A percentile compares a stretch with the other conserved stretches of the same genome.
Evolutionary conservation across 2,329 filamentous ascomycete species (phyloP).

Genomic region (Cladobotryum protrusum): DNA sequence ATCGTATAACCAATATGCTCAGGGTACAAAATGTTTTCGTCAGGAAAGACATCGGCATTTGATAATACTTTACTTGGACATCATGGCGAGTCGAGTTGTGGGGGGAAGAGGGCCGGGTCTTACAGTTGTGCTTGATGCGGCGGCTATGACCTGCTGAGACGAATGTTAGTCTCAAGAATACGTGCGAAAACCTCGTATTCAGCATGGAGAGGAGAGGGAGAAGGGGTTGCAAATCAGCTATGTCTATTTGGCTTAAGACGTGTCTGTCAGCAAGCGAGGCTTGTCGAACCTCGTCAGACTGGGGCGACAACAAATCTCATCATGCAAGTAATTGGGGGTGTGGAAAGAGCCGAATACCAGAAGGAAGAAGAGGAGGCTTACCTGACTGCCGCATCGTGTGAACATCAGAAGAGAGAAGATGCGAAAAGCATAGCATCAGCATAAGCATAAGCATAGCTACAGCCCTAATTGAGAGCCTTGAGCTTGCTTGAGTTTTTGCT

Average conservation of each 20-base stretch:
- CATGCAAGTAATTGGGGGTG: slow-evolving; percentile 18
- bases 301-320: slow-evolving; percentile 45
- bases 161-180: slow-evolving; percentile 17
- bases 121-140: slow-evolving; percentile 3
- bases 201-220: slow-evolving; percentile 9
- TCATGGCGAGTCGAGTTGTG: slow-evolving; percentile 25
- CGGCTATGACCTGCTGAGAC: neutral
- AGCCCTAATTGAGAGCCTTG: no score
- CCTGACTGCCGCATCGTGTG: no score
- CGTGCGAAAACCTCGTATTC: neutral
- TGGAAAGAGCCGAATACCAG: no score
- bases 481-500: neutral
- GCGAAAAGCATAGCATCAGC: no score
- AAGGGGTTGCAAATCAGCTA: slow-evolving; percentile 33
- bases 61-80: slow-evolving; percentile 36
- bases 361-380: no score
- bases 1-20: slow-evolving; percentile 14
- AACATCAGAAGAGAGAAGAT: no score
- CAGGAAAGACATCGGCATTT: slow-evolving; percentile 37
- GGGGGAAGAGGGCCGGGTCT: neutral
- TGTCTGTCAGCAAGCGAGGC: slow-evolving; percentile 44
- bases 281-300: slow-evolving; percentile 44
- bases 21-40: slow-evolving; percentile 31
- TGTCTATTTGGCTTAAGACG: slow-evolving; percentile 53
- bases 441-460: no score